phyloP scores from a whole-genome alignment of 2,329 filamentous ascomycete genomes.

The Aspergillus novofumigatus region DNA sequence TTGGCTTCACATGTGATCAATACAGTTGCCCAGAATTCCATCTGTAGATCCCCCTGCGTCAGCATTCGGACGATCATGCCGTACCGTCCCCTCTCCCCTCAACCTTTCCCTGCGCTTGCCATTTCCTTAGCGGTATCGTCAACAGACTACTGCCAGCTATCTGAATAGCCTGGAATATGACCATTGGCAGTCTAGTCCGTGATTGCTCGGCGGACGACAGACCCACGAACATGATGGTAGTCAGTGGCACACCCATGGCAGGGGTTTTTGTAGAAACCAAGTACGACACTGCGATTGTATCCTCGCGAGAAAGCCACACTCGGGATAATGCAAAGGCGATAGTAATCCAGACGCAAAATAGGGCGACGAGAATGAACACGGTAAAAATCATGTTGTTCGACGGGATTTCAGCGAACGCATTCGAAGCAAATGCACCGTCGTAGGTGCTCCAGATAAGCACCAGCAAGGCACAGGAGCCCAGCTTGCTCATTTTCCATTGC shows the following conservation, averaged over 20 bases:
- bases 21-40: not conserved
- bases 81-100: not conserved
- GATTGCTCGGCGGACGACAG: constrained; percentile 52
- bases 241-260: constrained; percentile 60
- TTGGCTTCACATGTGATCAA: not conserved
- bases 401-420: constrained; percentile 45
- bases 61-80: too few species aligned
- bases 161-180: constrained; percentile 52
- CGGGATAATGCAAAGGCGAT: constrained; percentile 52
- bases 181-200: constrained; percentile 60
- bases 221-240: constrained; percentile 59
- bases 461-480: constrained; percentile 30
- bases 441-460: constrained; percentile 59
- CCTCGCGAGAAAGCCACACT: constrained; percentile 50
- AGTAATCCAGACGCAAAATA: constrained; percentile 57
- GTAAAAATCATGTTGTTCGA: constrained; percentile 47
- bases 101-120: constrained; percentile 15
- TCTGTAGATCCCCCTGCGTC: not conserved
- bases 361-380: constrained; percentile 59
- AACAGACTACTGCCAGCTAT: constrained; percentile 40
- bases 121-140: constrained; percentile 40
- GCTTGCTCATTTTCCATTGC: constrained; percentile 39
- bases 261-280: constrained; percentile 65
- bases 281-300: constrained; percentile 63
- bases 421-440: constrained; percentile 59